These are phyloP conservation scores for Fusarium gaditjirri DNA, from an alignment of 2,329 filamentous ascomycete genomes.

Conservation along the genomic window DNA sequence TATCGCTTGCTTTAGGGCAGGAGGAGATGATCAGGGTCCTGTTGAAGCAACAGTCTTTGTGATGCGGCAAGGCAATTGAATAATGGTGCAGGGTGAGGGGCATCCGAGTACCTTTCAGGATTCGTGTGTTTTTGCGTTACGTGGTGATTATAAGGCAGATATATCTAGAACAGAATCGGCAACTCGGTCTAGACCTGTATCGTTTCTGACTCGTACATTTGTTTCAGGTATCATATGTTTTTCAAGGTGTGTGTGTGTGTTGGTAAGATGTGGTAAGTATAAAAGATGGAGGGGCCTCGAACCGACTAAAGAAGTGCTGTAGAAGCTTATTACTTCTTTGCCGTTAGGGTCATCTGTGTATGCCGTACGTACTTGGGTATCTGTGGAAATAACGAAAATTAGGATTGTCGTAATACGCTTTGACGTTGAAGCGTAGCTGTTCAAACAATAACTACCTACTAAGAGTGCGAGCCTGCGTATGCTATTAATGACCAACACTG, in stretches of 20 bases:
- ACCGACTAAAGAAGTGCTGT: background rate
- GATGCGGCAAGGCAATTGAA: conserved; percentile 12
- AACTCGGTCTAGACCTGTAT: background rate
- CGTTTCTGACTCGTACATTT: background rate
- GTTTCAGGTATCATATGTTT: conserved; percentile 1
- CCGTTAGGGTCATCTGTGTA: background rate
- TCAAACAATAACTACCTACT: background rate
- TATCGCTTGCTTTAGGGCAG: conserved; percentile 26
- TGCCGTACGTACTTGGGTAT: background rate
- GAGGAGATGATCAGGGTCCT: conserved; percentile 16
- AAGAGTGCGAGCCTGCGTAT: background rate
- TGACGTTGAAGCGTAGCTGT: background rate
- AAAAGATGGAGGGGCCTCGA: background rate
- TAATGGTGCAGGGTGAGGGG: conserved; percentile 27
- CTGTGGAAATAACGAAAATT: background rate
- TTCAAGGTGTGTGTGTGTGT: background rate
- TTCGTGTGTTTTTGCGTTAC: background rate
- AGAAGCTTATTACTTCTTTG: background rate
- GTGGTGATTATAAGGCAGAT: background rate
- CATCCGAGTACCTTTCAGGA: background rate
- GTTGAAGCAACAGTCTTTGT: conserved; percentile 25
- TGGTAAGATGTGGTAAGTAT: background rate
- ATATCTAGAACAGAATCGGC: background rate
- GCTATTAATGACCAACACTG: background rate
- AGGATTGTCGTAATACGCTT: conserved; percentile 8